Base-by-base conservation (phyloP, 495 filamentous ascomycete genomes). In the Lindgomyces ingoldianus region DNA sequence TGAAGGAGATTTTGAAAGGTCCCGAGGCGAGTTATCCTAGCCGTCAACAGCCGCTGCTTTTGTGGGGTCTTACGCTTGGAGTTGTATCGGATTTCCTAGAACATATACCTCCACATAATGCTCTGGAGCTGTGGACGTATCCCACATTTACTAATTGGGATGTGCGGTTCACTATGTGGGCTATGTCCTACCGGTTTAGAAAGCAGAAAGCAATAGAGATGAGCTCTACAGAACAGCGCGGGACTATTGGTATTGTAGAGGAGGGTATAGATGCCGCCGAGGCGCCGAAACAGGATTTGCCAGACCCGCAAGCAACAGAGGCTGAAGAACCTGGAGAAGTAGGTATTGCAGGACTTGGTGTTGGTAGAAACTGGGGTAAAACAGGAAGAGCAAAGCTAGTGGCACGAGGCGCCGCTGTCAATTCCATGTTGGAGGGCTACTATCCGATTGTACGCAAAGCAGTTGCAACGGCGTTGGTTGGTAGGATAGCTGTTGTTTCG, bases 21-120 rank as follows among this genome's bases (percentile, higher is more conserved):
- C 56, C 47, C 16, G 51, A 45, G 22, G 25, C 47, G 4, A 30
- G 72, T 2, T 74, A 74, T 0, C 61, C 61, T 25, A 67, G 57
- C 33, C 70, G 57, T 22, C 74, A 76, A 24, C 79, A 75, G 21
- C 84, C 87, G 6, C 77, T 93, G 14, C 74, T 90, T 3, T 82
- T 91, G 0, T 93, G 89, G 89, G 89, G 89, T 0, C 72, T 93
- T 18, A 91, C 89, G 0, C 79, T 91, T 3, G 88, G 88, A 6
- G 81, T 93, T 26, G 64, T 90, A 29, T 82, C 84, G 25, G 89
- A 93, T 73, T 87, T 91, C 64, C 77, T 91, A 41, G 86, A 91
- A 50, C 80, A 88, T 72, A 76, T 90, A 12, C 88, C 87, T 4
- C 83, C 84, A 12, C 78, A 87, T 61, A 84, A 81, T 27, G 81